Evolutionary conservation across 1,284 basidiomycete species (phyloP).

Genomic region (Vanrija sp.): DNA sequence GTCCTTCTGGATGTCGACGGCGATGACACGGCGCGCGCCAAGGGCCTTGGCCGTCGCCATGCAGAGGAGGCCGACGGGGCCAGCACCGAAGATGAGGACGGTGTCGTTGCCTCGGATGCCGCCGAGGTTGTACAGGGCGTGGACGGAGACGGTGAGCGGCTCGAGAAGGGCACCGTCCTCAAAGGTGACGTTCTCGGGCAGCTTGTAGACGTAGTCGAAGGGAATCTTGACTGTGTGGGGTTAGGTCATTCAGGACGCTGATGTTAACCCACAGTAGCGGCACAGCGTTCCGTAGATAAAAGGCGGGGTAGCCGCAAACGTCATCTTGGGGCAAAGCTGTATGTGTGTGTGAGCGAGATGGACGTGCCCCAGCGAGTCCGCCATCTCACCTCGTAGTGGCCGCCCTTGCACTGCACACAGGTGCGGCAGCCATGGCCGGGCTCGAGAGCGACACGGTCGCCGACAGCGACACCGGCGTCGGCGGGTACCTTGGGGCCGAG

Average conservation of each 20-base stretch:
- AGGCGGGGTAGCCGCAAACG: constrained; percentile 46
- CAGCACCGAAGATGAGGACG: constrained; percentile 75
- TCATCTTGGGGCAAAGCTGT: constrained; percentile 35
- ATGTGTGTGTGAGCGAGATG: background rate
- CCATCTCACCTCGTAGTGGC: constrained; percentile 67
- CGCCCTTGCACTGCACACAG: constrained; percentile 54
- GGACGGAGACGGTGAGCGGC: constrained; percentile 86
- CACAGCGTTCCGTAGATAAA: constrained; percentile 45
- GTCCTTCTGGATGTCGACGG: constrained; percentile 72
- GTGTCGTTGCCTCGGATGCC: constrained; percentile 65
- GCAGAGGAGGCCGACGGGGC: constrained; percentile 78
- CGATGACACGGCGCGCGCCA: constrained; percentile 74
- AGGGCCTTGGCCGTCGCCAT: constrained; percentile 91
- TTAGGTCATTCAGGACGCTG: background rate
- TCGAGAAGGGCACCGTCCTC: constrained; percentile 68
- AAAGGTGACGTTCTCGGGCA: constrained; percentile 48
- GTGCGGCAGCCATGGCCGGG: constrained; percentile 54
- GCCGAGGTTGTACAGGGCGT: constrained; percentile 76
- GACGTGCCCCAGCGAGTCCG: background rate
- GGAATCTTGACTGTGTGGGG: constrained; percentile 26
- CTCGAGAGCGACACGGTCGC: constrained; percentile 56
- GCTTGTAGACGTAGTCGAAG: constrained; percentile 36
- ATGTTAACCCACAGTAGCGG: constrained; percentile 33
- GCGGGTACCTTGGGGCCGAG: constrained; percentile 32
- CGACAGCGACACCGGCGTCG: constrained; percentile 26